A percentile compares a stretch with the other conserved stretches of the same genome.
phyloP scores from a whole-genome alignment of 768 basidiomycete genomes.

The Xerocomellus dryophilus region DNA sequence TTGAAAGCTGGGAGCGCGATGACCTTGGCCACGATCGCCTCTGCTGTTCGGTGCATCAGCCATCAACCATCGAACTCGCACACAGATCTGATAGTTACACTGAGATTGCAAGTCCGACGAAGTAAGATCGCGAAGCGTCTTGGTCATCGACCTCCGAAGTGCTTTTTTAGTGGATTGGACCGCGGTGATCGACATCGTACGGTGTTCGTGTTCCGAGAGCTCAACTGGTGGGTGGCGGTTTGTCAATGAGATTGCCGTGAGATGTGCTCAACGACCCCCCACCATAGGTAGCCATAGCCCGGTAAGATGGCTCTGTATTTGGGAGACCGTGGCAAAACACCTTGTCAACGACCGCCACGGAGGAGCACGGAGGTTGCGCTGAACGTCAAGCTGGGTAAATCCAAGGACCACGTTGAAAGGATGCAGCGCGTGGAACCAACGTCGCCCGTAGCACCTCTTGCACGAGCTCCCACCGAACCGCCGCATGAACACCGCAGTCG shows the following conservation, averaged over 20 bases:
- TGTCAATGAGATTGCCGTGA: neutral
- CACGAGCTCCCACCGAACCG: slow-evolving; percentile 39
- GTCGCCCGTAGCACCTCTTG: slow-evolving; percentile 44
- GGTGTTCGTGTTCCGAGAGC: neutral
- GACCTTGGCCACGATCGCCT: slow-evolving; percentile 44
- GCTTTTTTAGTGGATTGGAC: slow-evolving; percentile 46
- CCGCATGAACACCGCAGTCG: slow-evolving; percentile 54
- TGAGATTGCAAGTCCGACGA: slow-evolving; percentile 51
- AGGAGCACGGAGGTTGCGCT: slow-evolving; percentile 25
- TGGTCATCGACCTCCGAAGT: slow-evolving; percentile 50
- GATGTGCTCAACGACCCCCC: neutral
- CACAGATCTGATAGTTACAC: slow-evolving; percentile 40
- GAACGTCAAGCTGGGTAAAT: slow-evolving; percentile 4
- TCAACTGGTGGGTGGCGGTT: neutral
- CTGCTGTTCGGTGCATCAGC: slow-evolving; percentile 16
- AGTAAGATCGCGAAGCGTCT: slow-evolving; percentile 45
- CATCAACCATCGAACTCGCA: neutral
- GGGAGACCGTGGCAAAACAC: neutral
- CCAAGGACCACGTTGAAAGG: neutral
- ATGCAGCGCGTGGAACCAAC: slow-evolving; percentile 34
- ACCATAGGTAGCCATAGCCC: neutral
- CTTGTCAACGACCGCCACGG: slow-evolving; percentile 16
- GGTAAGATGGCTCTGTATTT: slow-evolving; percentile 13
- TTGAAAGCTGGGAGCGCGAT: slow-evolving; percentile 51
- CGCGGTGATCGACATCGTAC: slow-evolving; percentile 29